Conservation (phyloP, 306 rosid genomes). For the Ceratonia siliqua region DNA sequence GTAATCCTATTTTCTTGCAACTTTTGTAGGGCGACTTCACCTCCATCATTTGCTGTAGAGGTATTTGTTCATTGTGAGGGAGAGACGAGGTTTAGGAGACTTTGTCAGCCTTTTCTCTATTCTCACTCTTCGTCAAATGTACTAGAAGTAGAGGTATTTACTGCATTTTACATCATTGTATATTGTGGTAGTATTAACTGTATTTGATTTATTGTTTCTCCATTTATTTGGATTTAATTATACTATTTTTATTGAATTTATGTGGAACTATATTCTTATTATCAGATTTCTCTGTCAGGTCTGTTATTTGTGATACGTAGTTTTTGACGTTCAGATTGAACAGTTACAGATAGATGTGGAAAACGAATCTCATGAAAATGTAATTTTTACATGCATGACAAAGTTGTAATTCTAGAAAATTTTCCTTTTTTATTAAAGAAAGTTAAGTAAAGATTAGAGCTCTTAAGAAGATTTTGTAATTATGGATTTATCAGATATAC, state of each 20-base stretch:
- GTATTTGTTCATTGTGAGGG: slow-evolving; percentile 98
- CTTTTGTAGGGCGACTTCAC: slow-evolving; percentile 83
- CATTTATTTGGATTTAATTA: background rate
- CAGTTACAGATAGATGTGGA: slow-evolving; percentile 14
- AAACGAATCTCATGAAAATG: background rate
- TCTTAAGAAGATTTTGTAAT: background rate
- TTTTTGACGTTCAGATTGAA: background rate
- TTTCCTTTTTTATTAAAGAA: slow-evolving; percentile 1
- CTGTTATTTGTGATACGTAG: slow-evolving; percentile 9
- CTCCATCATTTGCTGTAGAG: slow-evolving; percentile 97
- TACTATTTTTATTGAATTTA: slow-evolving; percentile 20
- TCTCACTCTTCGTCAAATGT: slow-evolving; percentile 96
- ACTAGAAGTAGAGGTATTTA: slow-evolving; percentile 94
- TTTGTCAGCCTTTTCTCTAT: slow-evolving; percentile 95
- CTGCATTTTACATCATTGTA: slow-evolving; percentile 1
- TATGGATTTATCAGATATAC: slow-evolving; percentile 16
- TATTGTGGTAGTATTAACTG: slow-evolving; percentile 19
- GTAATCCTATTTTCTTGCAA: slow-evolving; percentile 22
- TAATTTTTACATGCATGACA: background rate
- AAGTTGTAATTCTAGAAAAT: slow-evolving; percentile 20
- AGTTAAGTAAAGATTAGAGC: background rate
- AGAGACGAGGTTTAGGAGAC: slow-evolving; percentile 97
- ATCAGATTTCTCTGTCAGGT: background rate
- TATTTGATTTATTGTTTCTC: slow-evolving; percentile 24
- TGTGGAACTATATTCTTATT: background rate